A percentile compares a stretch with the other conserved stretches of the same genome.
phyloP scores from a whole-genome alignment of 2,329 filamentous ascomycete genomes.

The Trichoderma aggressivum region DNA sequence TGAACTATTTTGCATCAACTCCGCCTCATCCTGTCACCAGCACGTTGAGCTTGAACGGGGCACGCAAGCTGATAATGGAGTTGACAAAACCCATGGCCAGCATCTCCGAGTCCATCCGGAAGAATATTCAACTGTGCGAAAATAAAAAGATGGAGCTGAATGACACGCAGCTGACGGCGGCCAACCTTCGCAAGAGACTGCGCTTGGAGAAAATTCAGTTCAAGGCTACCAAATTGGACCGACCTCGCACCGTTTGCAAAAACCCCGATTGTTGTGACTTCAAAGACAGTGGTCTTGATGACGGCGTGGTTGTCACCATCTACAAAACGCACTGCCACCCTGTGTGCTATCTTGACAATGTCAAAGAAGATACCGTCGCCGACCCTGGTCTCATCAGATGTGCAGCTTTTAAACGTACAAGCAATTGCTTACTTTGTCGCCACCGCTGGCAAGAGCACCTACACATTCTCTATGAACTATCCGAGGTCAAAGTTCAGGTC shows the following conservation, averaged over 20 bases:
- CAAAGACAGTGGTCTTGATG: neutral
- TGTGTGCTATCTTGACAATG: constrained; percentile 15
- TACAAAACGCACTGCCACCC: constrained; percentile 23
- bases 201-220: constrained; percentile 10
- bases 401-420: neutral
- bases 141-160: neutral
- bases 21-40: constrained; percentile 22
- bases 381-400: constrained; percentile 11
- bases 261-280: constrained; percentile 18
- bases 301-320: neutral
- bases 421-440: neutral
- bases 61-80: constrained; percentile 8
- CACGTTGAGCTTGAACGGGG: constrained; percentile 22
- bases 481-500: neutral
- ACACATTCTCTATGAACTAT: constrained; percentile 4
- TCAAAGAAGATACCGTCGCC: constrained; percentile 14
- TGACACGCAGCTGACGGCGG: neutral
- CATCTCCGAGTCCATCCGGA: constrained; percentile 17
- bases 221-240: neutral
- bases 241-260: constrained; percentile 18
- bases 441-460: constrained; percentile 17
- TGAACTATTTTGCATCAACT: constrained; percentile 4
- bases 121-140: constrained; percentile 17
- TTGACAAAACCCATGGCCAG: constrained; percentile 23
- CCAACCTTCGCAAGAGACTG: neutral